Evolutionary conservation across 2,329 filamentous ascomycete genomes (phyloP), one percentile per base, ranked within the genome.

Genomic region (Exophiala viscosa): DNA sequence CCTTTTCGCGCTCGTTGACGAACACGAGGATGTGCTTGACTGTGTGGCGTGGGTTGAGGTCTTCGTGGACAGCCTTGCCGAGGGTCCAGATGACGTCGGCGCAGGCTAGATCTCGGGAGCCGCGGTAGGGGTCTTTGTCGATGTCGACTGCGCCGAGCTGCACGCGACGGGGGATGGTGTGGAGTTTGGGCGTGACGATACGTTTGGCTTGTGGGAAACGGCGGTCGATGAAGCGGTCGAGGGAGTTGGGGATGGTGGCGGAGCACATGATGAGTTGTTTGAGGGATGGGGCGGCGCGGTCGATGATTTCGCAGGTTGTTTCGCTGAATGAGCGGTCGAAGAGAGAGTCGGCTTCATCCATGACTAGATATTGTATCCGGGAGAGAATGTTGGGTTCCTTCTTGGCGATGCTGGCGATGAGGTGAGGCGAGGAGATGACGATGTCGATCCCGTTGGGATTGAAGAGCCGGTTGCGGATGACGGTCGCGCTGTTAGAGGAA

Each of bases 311-410:
- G 9, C 83, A 87, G 0, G 93, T 97, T 18, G 86, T 84, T 1
- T 89, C 85, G 3, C 87, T 81, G 74, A 99, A 99, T 54, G 90
- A 95, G 52, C 90, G 87, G 72, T 99, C 95, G 61, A 99, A 82
- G 8, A 99, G 82, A 3, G 91, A 96, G 71, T 99, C 93, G 1
- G 95, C 95, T 75, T 99, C 95, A 67, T 99, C 95, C 44, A 96
- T 79, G 54, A 99, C 81, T 9, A 99, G 79, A 67, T 97, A 89
- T 1, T 83, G 85, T 53, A 97, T 91, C 10, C 90, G 86, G n/a
- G 89, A 91, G 33, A 99, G 82, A 56, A 99, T 85, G 64, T 96
- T 92, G 9, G 93, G 93, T 60, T 96, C 90, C 15, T 84, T 86
- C 60, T 95, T 84, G 10, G 89, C 89, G 65, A 99, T 93, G 56